Conservation (phyloP, 2,329 filamentous ascomycete genomes). For the Apiospora phragmitis region DNA sequence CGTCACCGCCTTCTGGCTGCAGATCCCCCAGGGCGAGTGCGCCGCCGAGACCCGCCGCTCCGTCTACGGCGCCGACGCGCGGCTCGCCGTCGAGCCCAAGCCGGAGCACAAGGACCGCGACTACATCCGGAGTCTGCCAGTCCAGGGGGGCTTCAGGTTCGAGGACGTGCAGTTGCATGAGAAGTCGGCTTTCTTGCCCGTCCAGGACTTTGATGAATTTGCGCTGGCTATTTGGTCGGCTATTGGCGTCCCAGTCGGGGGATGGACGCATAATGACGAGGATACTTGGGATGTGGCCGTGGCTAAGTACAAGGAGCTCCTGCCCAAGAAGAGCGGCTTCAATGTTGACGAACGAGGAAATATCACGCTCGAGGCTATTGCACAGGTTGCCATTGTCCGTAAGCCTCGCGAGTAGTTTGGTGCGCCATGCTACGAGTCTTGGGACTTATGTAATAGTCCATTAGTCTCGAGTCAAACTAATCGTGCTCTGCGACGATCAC, state of each 20-base stretch:
- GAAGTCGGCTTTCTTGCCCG: slow-evolving; percentile 18
- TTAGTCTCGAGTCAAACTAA: background rate
- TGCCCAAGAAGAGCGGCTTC: slow-evolving; percentile 18
- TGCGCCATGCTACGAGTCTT: background rate
- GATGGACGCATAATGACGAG: slow-evolving; percentile 22
- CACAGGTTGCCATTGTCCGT: slow-evolving; percentile 15
- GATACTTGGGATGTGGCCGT: slow-evolving; percentile 21
- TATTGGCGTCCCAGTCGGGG: slow-evolving; percentile 19
- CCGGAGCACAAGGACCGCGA: slow-evolving; percentile 19
- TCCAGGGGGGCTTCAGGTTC: slow-evolving; percentile 18
- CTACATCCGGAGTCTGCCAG: slow-evolving; percentile 14
- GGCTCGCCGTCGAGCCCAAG: slow-evolving; percentile 19
- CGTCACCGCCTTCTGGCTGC: slow-evolving; percentile 23
- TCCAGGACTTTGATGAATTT: slow-evolving; percentile 18
- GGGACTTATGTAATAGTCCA: background rate
- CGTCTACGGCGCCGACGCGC: slow-evolving; percentile 18
- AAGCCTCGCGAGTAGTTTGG: background rate
- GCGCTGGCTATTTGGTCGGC: slow-evolving; percentile 21
- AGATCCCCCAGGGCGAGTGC: slow-evolving; percentile 21
- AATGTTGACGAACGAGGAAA: slow-evolving; percentile 11
- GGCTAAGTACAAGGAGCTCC: slow-evolving; percentile 20
- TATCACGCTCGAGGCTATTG: slow-evolving; percentile 14
- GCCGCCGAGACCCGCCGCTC: slow-evolving; percentile 19
- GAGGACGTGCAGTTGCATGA: slow-evolving; percentile 18
- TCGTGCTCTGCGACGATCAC: background rate